phyloP scores from a whole-genome alignment of 441 rosid species.

The Kokia cookei region DNA sequence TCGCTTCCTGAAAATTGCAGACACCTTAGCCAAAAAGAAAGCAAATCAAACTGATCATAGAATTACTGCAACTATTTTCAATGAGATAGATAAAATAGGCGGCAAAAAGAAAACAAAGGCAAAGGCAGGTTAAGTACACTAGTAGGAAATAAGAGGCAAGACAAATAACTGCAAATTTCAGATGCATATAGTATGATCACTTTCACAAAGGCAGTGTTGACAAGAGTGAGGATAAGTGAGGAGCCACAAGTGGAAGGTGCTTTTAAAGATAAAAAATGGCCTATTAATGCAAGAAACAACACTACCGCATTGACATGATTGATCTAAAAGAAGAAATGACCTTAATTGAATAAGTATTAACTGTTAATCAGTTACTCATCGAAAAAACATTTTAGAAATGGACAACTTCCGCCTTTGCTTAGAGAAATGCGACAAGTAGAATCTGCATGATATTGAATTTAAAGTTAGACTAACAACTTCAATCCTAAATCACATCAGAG shows the following conservation, averaged over 20 bases:
- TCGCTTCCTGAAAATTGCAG: constrained; percentile 59
- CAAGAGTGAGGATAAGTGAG: background rate
- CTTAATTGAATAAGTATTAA: background rate
- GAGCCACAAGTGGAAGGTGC: background rate
- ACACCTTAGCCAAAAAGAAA: constrained; percentile 1
- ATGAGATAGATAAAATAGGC: background rate
- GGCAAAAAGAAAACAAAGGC: background rate
- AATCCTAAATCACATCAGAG: background rate
- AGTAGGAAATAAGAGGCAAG: background rate
- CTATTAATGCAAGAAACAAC: background rate
- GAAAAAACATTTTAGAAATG: background rate
- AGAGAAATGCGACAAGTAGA: background rate
- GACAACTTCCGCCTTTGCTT: background rate
- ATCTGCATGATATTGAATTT: background rate
- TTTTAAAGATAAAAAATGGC: background rate
- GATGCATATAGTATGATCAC: background rate
- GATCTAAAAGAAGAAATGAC: background rate
- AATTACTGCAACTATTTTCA: background rate
- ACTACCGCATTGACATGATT: background rate
- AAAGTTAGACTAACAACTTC: background rate
- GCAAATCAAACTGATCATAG: background rate
- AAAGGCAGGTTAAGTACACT: background rate
- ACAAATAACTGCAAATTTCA: background rate
- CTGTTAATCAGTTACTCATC: background rate
- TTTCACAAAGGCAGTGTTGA: background rate